These are phyloP conservation scores for Lachnellula subtilissima DNA, from an alignment of 2,329 filamentous ascomycete species.

Conservation along the genomic window DNA sequence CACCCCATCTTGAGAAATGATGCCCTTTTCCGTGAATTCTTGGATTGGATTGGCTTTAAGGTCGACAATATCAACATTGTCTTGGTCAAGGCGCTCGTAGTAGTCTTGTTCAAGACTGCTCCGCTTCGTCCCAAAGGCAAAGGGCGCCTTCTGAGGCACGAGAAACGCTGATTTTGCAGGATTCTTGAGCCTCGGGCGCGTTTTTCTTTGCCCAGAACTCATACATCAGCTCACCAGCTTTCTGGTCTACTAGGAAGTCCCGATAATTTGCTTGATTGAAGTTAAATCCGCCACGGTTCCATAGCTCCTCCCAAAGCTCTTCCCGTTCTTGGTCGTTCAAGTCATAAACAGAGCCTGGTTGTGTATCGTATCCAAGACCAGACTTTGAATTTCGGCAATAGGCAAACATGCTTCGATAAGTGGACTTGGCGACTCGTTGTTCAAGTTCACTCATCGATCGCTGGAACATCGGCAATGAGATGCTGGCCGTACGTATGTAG, in stretches of 20 bases:
- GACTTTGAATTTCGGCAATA: too few species aligned
- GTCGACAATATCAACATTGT: slow-evolving; percentile 40
- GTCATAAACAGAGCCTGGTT: background rate
- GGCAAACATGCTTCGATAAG: too few species aligned
- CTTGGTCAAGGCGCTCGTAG: slow-evolving; percentile 45
- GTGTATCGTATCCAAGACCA: background rate
- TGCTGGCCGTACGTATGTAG: too few species aligned
- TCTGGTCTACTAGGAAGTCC: slow-evolving; percentile 42
- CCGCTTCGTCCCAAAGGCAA: slow-evolving; percentile 48
- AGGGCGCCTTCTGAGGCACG: slow-evolving; percentile 20
- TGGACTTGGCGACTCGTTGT: too few species aligned
- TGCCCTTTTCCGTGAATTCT: slow-evolving; percentile 33
- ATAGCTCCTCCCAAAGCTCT: slow-evolving; percentile 36
- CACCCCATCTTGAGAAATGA: slow-evolving; percentile 28
- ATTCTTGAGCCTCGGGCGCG: slow-evolving; percentile 34
- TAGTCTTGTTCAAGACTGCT: slow-evolving; percentile 42
- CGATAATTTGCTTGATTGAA: slow-evolving; percentile 40
- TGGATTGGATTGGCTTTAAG: slow-evolving; percentile 39
- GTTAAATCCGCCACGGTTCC: slow-evolving; percentile 38
- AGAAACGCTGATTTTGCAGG: slow-evolving; percentile 23
- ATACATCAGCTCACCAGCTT: slow-evolving; percentile 44
- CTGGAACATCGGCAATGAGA: too few species aligned
- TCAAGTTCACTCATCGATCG: too few species aligned
- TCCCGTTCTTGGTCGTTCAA: slow-evolving; percentile 34
- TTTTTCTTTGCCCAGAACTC: slow-evolving; percentile 36